Percentiles rank a stretch among this genome's conserved stretches.
Conservation (phyloP, 176 grass and related monocot species). For the Lolium rigidum region DNA sequence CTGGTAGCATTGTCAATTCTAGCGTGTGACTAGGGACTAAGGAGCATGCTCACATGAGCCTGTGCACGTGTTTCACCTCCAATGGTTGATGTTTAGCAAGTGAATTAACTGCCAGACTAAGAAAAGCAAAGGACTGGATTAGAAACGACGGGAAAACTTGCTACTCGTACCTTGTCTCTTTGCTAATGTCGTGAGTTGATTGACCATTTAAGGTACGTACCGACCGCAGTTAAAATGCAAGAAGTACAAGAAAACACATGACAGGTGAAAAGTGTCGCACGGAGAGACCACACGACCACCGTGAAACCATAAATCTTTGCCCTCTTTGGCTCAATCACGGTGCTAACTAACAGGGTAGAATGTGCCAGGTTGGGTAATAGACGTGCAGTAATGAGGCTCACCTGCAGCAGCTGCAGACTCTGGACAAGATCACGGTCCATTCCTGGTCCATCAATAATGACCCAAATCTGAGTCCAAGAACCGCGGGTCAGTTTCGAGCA, state of each 20-base stretch:
- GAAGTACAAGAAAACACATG: slow-evolving; percentile 8
- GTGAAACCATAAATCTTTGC: slow-evolving; percentile 32
- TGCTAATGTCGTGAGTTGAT: slow-evolving; percentile 9
- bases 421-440: slow-evolving; percentile 19
- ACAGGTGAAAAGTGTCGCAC: slow-evolving; percentile 11
- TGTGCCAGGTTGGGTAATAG: slow-evolving; percentile 12
- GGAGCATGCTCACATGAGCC: background rate
- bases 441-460: slow-evolving; percentile 18
- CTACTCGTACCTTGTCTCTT: background rate
- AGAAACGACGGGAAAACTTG: background rate
- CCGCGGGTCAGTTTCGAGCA: background rate
- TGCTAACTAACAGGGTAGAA: slow-evolving; percentile 30
- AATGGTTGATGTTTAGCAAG: slow-evolving; percentile 1
- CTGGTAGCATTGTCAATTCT: background rate
- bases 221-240: slow-evolving; percentile 29
- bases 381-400: slow-evolving; percentile 6
- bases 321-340: background rate
- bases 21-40: background rate
- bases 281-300: background rate
- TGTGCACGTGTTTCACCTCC: slow-evolving; percentile 21
- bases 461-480: slow-evolving; percentile 33
- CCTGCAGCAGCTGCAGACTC: slow-evolving; percentile 35
- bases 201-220: slow-evolving; percentile 22
- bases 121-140: slow-evolving; percentile 12
- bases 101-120: background rate